These are phyloP conservation scores for Schwanniomyces vanrijiae DNA, from an alignment of 805 yeast genomes.

Conservation along the genomic window DNA sequence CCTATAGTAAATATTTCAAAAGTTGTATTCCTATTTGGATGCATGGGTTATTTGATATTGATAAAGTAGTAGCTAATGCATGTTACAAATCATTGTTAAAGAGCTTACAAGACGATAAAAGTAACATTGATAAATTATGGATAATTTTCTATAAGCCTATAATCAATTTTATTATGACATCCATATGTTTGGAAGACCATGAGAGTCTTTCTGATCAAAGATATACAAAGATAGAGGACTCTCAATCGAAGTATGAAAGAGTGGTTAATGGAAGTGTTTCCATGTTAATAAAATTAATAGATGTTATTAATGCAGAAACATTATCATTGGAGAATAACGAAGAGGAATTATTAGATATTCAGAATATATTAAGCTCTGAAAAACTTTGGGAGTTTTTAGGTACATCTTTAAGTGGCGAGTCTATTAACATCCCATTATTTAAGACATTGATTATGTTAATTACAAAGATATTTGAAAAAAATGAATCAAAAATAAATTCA, in stretches of 20 bases:
- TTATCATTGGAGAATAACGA: constrained; percentile 10
- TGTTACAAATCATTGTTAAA: constrained; percentile 47
- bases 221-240: constrained; percentile 63
- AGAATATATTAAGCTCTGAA: constrained; percentile 25
- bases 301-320: constrained; percentile 15
- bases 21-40: constrained; percentile 75
- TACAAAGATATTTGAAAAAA: constrained; percentile 17
- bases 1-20: constrained; percentile 62
- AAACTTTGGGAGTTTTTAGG: constrained; percentile 34
- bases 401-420: constrained; percentile 18
- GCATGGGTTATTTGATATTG: constrained; percentile 70
- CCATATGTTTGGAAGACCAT: constrained; percentile 55
- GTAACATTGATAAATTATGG: constrained; percentile 60
- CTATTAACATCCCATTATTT: constrained; percentile 31
- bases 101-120: constrained; percentile 56
- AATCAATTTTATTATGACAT: constrained; percentile 52
- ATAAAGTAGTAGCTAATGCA: constrained; percentile 54
- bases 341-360: constrained; percentile 10
- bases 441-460: constrained; percentile 24
- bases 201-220: constrained; percentile 75
- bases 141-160: constrained; percentile 55
- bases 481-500: constrained; percentile 11
- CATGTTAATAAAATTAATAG: constrained; percentile 40
- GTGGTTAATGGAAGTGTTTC: constrained; percentile 50
- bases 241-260: constrained; percentile 61